Percentiles rank a stretch among this genome's conserved stretches.
Evolutionary conservation across 257 asterid genomes (phyloP).

Genomic region (Datura wrightii): DNA sequence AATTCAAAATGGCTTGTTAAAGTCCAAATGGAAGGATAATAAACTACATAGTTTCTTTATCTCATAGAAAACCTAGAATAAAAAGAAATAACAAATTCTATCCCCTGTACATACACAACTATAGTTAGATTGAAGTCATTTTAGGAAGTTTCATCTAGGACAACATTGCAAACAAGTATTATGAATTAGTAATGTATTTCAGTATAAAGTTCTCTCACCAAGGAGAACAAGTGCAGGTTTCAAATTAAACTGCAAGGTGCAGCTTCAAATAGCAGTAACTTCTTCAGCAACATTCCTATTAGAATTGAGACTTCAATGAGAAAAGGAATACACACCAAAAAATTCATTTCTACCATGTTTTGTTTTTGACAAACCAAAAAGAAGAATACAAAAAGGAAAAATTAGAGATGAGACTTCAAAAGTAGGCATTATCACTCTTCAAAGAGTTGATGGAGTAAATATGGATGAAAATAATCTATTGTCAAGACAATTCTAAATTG

Average conservation of each 20-base stretch:
- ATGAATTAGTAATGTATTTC: not conserved
- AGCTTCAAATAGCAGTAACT: slow-evolving; percentile 5
- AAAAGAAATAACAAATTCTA: too few relatives aligned
- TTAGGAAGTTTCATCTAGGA: too few relatives aligned
- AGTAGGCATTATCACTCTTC: not conserved
- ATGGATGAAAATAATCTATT: too few relatives aligned
- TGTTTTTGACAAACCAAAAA: not conserved
- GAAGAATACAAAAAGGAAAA: not conserved
- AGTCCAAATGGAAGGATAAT: too few relatives aligned
- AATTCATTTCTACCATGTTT: not conserved
- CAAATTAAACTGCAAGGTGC: not conserved
- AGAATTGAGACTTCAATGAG: not conserved
- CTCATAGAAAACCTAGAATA: too few relatives aligned
- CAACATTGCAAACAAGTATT: too few relatives aligned
- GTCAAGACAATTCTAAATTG: too few relatives aligned
- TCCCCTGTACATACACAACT: too few relatives aligned
- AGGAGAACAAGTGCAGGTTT: not conserved
- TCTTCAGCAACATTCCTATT: not conserved
- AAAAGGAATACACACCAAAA: not conserved
- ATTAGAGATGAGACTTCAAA: not conserved
- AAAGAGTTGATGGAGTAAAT: too few relatives aligned
- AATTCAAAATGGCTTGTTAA: too few relatives aligned
- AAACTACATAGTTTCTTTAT: too few relatives aligned
- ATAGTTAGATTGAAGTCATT: too few relatives aligned
- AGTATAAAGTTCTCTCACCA: not conserved